phyloP scores from a whole-genome alignment of 371 early-diverging fungal genomes.

The Mucor circinelloides region DNA sequence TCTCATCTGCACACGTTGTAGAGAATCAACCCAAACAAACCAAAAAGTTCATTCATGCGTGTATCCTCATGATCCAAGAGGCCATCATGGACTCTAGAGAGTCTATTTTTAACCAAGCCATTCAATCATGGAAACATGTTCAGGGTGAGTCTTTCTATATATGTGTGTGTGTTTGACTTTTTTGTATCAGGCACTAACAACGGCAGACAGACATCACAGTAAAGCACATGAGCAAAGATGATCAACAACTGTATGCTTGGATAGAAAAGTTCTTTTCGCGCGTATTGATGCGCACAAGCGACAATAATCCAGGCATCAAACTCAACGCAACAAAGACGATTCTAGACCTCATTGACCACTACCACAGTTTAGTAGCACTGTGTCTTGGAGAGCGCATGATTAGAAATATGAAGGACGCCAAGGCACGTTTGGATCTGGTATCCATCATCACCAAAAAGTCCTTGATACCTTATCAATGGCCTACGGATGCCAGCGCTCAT shows the following conservation, averaged over 20 bases:
- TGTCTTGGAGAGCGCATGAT: conserved; percentile 39
- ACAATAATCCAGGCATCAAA: conserved; percentile 62
- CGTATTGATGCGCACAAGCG: conserved; percentile 61
- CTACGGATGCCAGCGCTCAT: conserved; percentile 14
- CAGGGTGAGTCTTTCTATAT: conserved; percentile 38
- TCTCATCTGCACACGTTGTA: not conserved
- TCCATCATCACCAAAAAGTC: conserved; percentile 48
- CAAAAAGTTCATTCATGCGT: conserved; percentile 53
- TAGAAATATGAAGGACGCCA: conserved; percentile 42
- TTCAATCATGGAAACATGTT: conserved; percentile 58
- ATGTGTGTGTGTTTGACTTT: too few relatives aligned
- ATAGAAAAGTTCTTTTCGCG: conserved; percentile 56
- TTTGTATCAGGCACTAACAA: too few relatives aligned
- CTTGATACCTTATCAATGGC: conserved; percentile 40
- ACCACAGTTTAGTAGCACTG: conserved; percentile 49
- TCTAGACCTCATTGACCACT: conserved; percentile 53
- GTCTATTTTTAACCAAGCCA: conserved; percentile 48
- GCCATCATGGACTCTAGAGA: conserved; percentile 71
- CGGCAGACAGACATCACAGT: not conserved
- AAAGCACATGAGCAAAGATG: not conserved
- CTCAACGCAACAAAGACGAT: conserved; percentile 51
- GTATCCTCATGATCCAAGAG: conserved; percentile 59
- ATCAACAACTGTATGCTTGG: not conserved
- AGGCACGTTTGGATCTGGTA: conserved; percentile 57
- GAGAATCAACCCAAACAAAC: conserved; percentile 3